Conservation (phyloP, 78 protist genomes). For the Acrasis kona region DNA sequence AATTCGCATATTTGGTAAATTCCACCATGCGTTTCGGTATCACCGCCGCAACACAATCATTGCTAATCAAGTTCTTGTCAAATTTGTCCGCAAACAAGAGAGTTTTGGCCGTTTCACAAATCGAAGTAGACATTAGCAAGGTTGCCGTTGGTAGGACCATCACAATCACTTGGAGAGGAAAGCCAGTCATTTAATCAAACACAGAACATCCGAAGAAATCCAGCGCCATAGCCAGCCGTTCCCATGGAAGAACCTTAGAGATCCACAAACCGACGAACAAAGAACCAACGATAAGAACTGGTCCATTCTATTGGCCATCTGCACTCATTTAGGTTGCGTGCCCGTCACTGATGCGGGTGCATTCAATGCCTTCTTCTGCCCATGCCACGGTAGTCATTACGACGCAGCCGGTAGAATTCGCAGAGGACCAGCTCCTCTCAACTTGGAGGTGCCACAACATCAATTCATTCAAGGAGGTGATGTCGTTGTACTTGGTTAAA, state of each 20-base stretch:
- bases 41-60: neutral
- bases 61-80: neutral
- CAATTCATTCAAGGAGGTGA: slow-evolving; percentile 16
- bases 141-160: slow-evolving; percentile 43
- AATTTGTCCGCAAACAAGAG: slow-evolving; percentile 6
- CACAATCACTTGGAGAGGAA: slow-evolving; percentile 67
- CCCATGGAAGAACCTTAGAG: slow-evolving; percentile 10
- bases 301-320: slow-evolving; percentile 81
- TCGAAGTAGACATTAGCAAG: slow-evolving; percentile 53
- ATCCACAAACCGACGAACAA: slow-evolving; percentile 51
- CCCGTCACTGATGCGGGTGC: slow-evolving; percentile 87
- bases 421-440: slow-evolving; percentile 78
- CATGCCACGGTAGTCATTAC: slow-evolving; percentile 98
- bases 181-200: slow-evolving; percentile 64
- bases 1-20: neutral
- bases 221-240: slow-evolving; percentile 10
- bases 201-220: slow-evolving; percentile 46
- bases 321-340: slow-evolving; percentile 97
- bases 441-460: slow-evolving; percentile 70
- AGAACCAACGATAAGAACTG: slow-evolving; percentile 68
- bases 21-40: neutral
- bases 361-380: slow-evolving; percentile 91
- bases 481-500: slow-evolving; percentile 18
- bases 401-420: slow-evolving; percentile 92
- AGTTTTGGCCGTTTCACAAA: slow-evolving; percentile 56